Conservation (phyloP, 148 eudicot genomes). For the Fagopyrum homotropicum region DNA sequence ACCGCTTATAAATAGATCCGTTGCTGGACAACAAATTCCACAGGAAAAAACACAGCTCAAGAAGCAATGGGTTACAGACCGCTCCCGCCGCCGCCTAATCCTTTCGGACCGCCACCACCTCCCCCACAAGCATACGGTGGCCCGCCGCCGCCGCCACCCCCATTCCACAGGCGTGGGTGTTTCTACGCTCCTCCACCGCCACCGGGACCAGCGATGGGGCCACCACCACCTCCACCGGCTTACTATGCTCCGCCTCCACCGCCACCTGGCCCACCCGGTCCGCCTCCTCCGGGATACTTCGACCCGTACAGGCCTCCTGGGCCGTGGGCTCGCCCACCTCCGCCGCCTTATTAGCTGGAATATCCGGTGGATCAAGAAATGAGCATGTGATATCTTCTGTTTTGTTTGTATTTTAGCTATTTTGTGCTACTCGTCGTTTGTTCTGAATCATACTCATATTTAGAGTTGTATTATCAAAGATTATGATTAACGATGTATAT, state of each 20-base stretch:
- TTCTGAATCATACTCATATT: too few species aligned
- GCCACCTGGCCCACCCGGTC: background rate
- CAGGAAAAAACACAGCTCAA: too few species aligned
- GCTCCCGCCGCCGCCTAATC: background rate
- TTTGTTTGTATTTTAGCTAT: too few species aligned
- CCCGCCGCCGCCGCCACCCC: background rate
- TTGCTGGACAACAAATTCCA: background rate
- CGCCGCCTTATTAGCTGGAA: background rate
- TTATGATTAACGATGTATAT: too few species aligned
- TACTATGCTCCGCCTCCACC: background rate
- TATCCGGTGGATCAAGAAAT: background rate
- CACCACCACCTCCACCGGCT: background rate
- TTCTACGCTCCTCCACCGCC: slow-evolving; percentile 1
- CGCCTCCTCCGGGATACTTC: background rate
- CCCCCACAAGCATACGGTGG: slow-evolving; percentile 4
- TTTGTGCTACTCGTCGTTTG: too few species aligned
- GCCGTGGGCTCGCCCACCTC: background rate
- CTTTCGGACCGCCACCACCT: background rate
- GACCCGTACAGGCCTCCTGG: background rate
- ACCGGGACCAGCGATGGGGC: slow-evolving; percentile 1
- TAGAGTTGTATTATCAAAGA: too few species aligned
- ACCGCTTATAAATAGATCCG: background rate
- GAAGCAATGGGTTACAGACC: background rate
- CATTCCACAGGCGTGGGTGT: background rate
- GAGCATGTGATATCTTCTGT: background rate